Conservation (phyloP, 2,329 filamentous ascomycete species). For the Apiospora saccharicola region DNA sequence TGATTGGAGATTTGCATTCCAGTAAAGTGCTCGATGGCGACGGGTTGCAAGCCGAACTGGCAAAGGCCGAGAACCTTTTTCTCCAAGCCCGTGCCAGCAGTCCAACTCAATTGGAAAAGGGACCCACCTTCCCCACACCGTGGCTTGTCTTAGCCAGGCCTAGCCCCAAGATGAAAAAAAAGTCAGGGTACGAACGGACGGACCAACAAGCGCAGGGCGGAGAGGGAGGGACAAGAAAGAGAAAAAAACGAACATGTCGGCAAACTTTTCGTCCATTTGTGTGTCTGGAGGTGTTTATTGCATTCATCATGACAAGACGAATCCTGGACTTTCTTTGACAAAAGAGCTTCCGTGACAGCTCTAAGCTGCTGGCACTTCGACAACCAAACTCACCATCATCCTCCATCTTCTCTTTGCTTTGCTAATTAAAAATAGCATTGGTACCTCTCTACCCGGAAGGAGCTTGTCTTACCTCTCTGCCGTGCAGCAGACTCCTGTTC, state of each 20-base stretch:
- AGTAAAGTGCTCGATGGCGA: neutral
- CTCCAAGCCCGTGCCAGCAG: neutral
- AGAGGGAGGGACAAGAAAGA: neutral
- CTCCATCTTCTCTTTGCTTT: neutral
- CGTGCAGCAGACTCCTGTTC: conserved; percentile 8
- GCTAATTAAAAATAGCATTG: neutral
- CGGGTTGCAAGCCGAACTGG: neutral
- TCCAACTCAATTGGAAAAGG: neutral
- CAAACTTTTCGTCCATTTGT: conserved; percentile 19
- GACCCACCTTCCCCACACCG: conserved; percentile 11
- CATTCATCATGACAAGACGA: conserved; percentile 21
- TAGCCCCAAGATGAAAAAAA: neutral
- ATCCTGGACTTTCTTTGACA: conserved; percentile 9
- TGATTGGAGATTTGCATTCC: neutral
- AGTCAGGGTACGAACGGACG: conserved; percentile 5
- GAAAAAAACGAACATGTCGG: neutral
- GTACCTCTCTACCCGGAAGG: neutral
- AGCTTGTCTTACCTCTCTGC: neutral
- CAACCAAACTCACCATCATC: neutral
- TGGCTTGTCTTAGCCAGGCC: neutral
- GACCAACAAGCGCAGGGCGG: neutral
- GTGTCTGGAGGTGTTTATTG: neutral
- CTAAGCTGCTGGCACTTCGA: conserved; percentile 8
- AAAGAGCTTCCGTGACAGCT: conserved; percentile 7
- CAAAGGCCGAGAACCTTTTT: conserved; percentile 5